Percentiles rank a stretch among this genome's conserved stretches.
These are phyloP conservation scores for Cystobasidium onofrii DNA, from an alignment of 768 basidiomycete species.

Conservation along the genomic window DNA sequence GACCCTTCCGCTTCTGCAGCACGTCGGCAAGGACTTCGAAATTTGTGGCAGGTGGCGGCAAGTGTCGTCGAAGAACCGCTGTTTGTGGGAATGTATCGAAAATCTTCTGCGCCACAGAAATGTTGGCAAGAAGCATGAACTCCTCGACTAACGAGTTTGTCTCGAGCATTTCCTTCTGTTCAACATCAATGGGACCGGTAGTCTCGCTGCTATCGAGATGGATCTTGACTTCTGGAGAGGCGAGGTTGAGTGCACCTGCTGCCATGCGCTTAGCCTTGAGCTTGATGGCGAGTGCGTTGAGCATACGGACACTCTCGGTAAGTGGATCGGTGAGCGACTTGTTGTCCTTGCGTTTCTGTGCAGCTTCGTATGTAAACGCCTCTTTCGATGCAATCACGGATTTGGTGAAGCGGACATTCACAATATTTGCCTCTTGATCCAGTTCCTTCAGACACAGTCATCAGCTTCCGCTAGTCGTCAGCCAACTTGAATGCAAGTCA, in stretches of 20 bases:
- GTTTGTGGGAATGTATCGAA: conserved; percentile 93
- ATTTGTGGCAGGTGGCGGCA: conserved; percentile 77
- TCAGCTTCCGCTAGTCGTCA: neutral
- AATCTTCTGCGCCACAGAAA: conserved; percentile 82
- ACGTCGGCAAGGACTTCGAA: conserved; percentile 95
- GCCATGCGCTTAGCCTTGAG: conserved; percentile 78
- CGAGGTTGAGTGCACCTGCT: conserved; percentile 93
- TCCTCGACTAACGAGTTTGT: conserved; percentile 97
- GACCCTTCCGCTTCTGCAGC: conserved; percentile 69
- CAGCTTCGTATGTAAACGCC: conserved; percentile 94
- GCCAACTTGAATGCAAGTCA: neutral
- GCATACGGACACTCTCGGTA: conserved; percentile 73
- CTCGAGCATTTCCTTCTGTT: conserved; percentile 83
- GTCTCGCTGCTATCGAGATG: conserved; percentile 86
- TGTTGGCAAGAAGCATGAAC: conserved; percentile 97
- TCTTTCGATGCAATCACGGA: conserved; percentile 94
- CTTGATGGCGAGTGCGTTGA: conserved; percentile 77
- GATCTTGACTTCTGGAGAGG: conserved; percentile 97
- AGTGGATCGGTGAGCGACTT: conserved; percentile 71
- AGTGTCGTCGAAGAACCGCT: conserved; percentile 61
- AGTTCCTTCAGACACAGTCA: conserved; percentile 58
- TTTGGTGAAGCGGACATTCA: conserved; percentile 83
- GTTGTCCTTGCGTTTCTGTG: conserved; percentile 88
- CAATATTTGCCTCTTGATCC: conserved; percentile 76
- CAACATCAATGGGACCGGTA: conserved; percentile 81